Evolutionary conservation across 805 yeast genomes (phyloP), one percentile per base, ranked within the genome.

Genomic region (Saturnispora kantuleensis): DNA sequence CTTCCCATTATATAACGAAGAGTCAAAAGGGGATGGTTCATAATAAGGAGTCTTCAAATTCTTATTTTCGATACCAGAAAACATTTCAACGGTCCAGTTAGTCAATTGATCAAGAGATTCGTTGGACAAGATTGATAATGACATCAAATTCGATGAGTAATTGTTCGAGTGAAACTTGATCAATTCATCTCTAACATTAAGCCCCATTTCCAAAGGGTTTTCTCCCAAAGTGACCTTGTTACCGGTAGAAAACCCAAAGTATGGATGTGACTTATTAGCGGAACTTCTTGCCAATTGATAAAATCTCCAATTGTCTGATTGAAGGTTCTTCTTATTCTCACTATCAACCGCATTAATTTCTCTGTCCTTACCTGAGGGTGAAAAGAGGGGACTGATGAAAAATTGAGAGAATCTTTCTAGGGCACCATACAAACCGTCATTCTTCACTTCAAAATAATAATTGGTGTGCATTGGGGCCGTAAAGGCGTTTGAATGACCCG

Each of bases 271-370:
- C 1, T 77, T 76, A 59, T 83, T 86, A 13, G 93, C 71, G 32
- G 81, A 67, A 41, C 81, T 72, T 64, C 85, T 84, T 45, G 84
- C 89, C 42, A 90, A 69, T 65, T 90, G 97, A 56, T 81, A 81
- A 40, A 86, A 65, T 56, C 97, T 76, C 97, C 97, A 88, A 38
- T 66, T 59, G 62, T 90, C 98, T 58, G 74, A 83, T 62, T 90
- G 97, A 42, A 93, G 68, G 60, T 90, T 90, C 66, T 93, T 90
- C 61, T 88, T 90, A 67, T 90, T 87, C 65, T 90, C 98, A 33
- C 95, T 84, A 63, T 90, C 96, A 9, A 90, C 97, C 1, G 97
- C 97, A 50, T 79, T 77, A 55, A 90, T 84, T 63, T 90, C 98
- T 45, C 97, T 73, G 57, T 88, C 96, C 58, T 87, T 85, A 58